Evolutionary conservation across 2,329 filamentous ascomycete species (phyloP).

Genomic region (Metarhizium robertsii): DNA sequence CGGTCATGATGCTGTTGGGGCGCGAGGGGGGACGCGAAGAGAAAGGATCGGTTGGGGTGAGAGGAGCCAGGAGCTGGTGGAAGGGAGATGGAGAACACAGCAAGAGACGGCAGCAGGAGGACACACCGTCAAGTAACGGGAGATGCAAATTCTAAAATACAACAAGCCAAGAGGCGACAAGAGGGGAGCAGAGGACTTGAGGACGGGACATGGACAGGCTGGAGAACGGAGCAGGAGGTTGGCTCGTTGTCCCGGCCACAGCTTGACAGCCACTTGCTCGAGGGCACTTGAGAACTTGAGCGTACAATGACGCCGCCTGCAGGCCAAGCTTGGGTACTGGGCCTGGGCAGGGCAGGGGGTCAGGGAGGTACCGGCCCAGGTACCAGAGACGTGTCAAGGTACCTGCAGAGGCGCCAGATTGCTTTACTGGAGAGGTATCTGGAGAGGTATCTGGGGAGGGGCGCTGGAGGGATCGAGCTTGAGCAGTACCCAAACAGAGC

Average conservation of each 20-base stretch:
- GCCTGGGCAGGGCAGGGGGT: background rate
- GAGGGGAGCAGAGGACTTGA: background rate
- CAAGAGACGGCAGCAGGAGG: background rate
- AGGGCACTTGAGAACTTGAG: background rate
- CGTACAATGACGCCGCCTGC: background rate
- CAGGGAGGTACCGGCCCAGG: too few relatives aligned
- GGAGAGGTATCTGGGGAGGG: background rate
- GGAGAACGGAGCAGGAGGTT: constrained; percentile 1
- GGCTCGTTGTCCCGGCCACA: background rate
- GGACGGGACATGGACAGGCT: background rate
- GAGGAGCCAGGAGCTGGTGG: background rate
- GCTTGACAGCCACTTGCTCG: background rate
- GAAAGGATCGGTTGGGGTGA: background rate
- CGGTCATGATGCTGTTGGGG: constrained; percentile 7
- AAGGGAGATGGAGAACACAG: background rate
- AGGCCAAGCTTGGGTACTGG: background rate
- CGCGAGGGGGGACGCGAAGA: background rate
- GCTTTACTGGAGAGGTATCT: background rate
- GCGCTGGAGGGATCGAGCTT: background rate
- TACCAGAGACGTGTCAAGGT: background rate
- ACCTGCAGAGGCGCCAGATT: background rate
- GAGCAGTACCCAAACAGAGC: background rate
- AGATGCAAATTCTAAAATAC: background rate
- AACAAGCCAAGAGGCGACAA: background rate
- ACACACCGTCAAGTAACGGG: background rate